Evolutionary conservation across 257 asterid species (phyloP).

Genomic region (Apocynum venetum): DNA sequence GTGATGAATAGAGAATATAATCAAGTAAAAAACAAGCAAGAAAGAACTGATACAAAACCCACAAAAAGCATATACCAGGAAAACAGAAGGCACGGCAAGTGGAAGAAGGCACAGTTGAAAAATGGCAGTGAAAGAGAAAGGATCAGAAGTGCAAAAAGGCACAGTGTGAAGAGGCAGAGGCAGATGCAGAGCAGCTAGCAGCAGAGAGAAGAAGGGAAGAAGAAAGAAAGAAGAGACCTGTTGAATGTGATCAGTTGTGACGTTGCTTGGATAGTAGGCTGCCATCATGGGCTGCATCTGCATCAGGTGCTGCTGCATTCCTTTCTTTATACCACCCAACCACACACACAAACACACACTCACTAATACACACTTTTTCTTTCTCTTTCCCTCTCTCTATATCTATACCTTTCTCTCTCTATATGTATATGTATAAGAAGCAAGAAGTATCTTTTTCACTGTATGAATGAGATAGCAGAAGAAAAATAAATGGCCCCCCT

Average conservation of each 20-base stretch:
- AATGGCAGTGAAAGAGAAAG: constrained; percentile 11
- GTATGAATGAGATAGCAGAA: constrained; percentile 21
- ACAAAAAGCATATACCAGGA: constrained; percentile 15
- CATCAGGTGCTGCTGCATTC: constrained; percentile 97
- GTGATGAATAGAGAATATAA: neutral
- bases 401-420: neutral
- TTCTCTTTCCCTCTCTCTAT: constrained; percentile 7
- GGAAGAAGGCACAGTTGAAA: constrained; percentile 13
- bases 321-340: constrained; percentile 46
- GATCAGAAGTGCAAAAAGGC: constrained; percentile 1
- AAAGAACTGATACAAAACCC: constrained; percentile 14
- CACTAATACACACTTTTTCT: neutral
- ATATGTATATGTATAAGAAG: constrained; percentile 1
- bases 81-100: constrained; percentile 20
- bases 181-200: constrained; percentile 4
- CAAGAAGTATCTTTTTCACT: constrained; percentile 20
- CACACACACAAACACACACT: constrained; percentile 28
- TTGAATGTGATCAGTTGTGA: constrained; percentile 98
- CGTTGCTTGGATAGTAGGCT: constrained; percentile 90
- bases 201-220: neutral
- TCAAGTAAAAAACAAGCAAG: constrained; percentile 6
- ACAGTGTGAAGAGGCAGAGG: constrained; percentile 14
- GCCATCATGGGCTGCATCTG: constrained; percentile 99
- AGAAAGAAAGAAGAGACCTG: constrained; percentile 44
- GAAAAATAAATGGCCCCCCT: constrained; percentile 29